Percentiles rank a stretch among this genome's conserved stretches.
Evolutionary conservation across 495 filamentous ascomycete species (phyloP).

Genomic region (Tuber calosporum): DNA sequence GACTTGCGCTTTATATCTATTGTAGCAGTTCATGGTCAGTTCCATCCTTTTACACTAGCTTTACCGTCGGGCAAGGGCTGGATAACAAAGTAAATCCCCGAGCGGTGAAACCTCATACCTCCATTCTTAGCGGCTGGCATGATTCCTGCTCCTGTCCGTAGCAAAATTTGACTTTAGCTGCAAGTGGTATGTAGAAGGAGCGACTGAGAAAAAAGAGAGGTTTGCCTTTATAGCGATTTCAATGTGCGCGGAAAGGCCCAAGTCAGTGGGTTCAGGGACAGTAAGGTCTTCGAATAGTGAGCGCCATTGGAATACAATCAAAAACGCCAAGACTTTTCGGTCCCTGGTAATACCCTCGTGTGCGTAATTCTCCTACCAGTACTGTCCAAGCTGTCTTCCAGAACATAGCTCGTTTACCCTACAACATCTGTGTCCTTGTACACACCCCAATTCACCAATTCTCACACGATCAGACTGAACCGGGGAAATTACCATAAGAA

Average conservation of each 20-base stretch:
- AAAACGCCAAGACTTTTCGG: neutral
- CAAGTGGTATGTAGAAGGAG: neutral
- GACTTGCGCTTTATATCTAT: conserved; percentile 40
- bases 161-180: neutral
- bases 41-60: neutral
- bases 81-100: neutral
- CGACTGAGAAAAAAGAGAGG: neutral
- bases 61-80: neutral
- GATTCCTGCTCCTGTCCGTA: neutral
- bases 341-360: neutral
- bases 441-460: conserved; percentile 3
- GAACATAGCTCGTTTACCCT: neutral
- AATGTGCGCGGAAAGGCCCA: neutral
- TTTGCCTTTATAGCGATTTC: neutral
- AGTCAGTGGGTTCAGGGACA: neutral
- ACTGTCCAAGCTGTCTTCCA: neutral
- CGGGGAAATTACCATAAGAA: conserved; percentile 5
- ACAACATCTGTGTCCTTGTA: conserved; percentile 1
- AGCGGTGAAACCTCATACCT: neutral
- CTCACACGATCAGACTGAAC: neutral
- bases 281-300: neutral
- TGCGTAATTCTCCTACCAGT: neutral
- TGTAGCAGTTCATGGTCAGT: neutral
- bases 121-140: conserved; percentile 4
- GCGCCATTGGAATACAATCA: neutral